phyloP scores from a whole-genome alignment of 176 grass and related monocot species.

The Zizania latifolia region DNA sequence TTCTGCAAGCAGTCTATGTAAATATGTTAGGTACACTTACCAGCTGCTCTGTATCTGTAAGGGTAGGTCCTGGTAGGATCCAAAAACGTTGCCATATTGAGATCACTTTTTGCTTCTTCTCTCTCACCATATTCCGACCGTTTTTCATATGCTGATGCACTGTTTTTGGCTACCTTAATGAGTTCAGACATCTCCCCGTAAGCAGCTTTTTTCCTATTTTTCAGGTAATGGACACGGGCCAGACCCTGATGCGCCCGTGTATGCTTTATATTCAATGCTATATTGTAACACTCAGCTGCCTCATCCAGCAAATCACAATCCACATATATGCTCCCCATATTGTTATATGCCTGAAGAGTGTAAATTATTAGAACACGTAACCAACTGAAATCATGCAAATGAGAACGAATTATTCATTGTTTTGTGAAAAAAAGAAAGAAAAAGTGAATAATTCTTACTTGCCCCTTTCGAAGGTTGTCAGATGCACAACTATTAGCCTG shows the following conservation, averaged over 20 bases:
- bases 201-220: conserved; percentile 67
- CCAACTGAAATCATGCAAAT: background rate
- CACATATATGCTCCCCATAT: conserved; percentile 94
- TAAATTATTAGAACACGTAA: background rate
- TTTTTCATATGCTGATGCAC: conserved; percentile 83
- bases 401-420: too few species aligned
- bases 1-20: background rate
- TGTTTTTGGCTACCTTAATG: conserved; percentile 69
- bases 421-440: too few species aligned
- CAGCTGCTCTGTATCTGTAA: conserved; percentile 95
- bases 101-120: conserved; percentile 73
- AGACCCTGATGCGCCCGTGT: conserved; percentile 94
- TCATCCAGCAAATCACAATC: conserved; percentile 88
- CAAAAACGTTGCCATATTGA: conserved; percentile 60
- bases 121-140: conserved; percentile 87
- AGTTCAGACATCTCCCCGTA: conserved; percentile 90
- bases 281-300: conserved; percentile 75
- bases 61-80: conserved; percentile 89
- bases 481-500: conserved; percentile 83
- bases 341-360: conserved; percentile 78
- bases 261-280: conserved; percentile 84
- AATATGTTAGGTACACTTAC: conserved; percentile 28
- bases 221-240: conserved; percentile 79
- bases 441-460: conserved; percentile 40
- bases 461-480: conserved; percentile 95